Percentiles rank a stretch among this genome's conserved stretches.
Evolutionary conservation across 208 protist genomes (phyloP).

Genomic region (Naegleria gruberi): DNA sequence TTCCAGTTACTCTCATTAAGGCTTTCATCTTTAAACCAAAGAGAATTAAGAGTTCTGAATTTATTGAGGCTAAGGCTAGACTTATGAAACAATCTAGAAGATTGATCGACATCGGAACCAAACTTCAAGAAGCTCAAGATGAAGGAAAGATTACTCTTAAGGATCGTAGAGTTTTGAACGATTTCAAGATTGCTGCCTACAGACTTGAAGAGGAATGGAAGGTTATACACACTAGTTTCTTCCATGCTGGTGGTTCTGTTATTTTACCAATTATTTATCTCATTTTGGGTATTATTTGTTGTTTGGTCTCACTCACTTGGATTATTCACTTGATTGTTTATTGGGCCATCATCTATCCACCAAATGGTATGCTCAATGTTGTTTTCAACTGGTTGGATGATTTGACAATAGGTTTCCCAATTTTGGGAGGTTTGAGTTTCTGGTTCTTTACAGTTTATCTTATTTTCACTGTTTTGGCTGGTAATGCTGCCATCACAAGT

Average conservation of each 20-base stretch:
- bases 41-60: conserved; percentile 43
- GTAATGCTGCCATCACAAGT: conserved; percentile 25
- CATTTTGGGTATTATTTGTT: conserved; percentile 35
- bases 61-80: conserved; percentile 33
- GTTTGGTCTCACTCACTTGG: conserved; percentile 35
- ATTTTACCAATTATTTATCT: conserved; percentile 36
- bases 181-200: conserved; percentile 41
- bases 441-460: conserved; percentile 50
- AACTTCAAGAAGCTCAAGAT: conserved; percentile 24
- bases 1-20: conserved; percentile 53
- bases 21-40: conserved; percentile 41
- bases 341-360: conserved; percentile 24
- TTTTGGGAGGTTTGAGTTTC: conserved; percentile 44
- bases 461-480: conserved; percentile 39
- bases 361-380: conserved; percentile 38
- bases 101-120: conserved; percentile 36
- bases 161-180: conserved; percentile 36
- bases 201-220: conserved; percentile 46
- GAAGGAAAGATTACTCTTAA: conserved; percentile 31
- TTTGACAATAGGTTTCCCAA: conserved; percentile 34
- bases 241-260: conserved; percentile 36
- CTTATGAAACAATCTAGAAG: conserved; percentile 36
- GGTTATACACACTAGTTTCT: conserved; percentile 40
- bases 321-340: conserved; percentile 44
- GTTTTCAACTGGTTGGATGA: conserved; percentile 41